Evolutionary conservation across 2,329 filamentous ascomycete species (phyloP).

Genomic region (Coniochaeta sp.): DNA sequence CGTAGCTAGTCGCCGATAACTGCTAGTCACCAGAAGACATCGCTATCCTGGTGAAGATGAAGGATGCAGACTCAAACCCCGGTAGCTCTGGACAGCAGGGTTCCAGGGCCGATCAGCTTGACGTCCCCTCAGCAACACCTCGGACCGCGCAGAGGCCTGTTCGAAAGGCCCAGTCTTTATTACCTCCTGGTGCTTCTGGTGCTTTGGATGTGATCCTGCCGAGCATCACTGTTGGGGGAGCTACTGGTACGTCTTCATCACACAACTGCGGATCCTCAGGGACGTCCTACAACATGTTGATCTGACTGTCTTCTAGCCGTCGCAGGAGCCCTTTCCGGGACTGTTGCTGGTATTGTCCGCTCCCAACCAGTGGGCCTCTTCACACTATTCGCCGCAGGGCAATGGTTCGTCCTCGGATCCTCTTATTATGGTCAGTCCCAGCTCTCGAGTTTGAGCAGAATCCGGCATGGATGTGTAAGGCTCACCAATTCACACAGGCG

Average conservation of each 20-base stretch:
- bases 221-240: constrained; percentile 52
- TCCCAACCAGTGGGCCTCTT: constrained; percentile 63
- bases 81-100: background rate
- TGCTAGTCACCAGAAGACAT: too few species aligned
- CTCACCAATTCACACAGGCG: constrained; percentile 28
- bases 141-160: background rate
- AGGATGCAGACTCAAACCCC: background rate
- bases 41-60: too few species aligned
- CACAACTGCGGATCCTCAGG: background rate
- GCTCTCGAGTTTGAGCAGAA: background rate
- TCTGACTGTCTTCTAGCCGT: background rate
- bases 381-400: constrained; percentile 63
- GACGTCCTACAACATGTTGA: background rate
- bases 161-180: constrained; percentile 11
- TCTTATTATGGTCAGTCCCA: constrained; percentile 63
- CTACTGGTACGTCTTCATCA: constrained; percentile 39
- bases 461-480: background rate
- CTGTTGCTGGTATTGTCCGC: constrained; percentile 64
- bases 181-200: constrained; percentile 36
- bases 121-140: background rate
- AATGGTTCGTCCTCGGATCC: constrained; percentile 74
- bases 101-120: background rate
- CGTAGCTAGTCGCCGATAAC: background rate
- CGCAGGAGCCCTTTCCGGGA: constrained; percentile 55
- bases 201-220: constrained; percentile 37